phyloP scores from a whole-genome alignment of 2,329 filamentous ascomycete genomes.

The Penicillium concentricum region DNA sequence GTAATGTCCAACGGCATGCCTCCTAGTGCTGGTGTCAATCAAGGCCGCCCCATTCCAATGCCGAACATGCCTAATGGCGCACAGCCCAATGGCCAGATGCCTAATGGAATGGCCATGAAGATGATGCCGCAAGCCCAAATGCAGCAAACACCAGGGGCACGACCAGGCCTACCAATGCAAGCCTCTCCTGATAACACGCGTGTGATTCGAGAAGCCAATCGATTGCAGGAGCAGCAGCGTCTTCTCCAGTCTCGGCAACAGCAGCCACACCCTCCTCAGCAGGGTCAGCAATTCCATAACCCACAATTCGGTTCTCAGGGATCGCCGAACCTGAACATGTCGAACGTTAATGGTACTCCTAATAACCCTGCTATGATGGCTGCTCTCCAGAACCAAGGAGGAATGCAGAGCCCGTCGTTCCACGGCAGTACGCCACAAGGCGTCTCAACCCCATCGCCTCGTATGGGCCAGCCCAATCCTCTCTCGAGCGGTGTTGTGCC shows the following conservation, averaged over 20 bases:
- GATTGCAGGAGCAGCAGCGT: slow-evolving; percentile 54
- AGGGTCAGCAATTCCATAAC: slow-evolving; percentile 38
- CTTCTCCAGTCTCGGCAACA: slow-evolving; percentile 58
- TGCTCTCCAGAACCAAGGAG: slow-evolving; percentile 44
- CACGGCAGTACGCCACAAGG: slow-evolving; percentile 40
- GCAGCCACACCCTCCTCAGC: slow-evolving; percentile 36
- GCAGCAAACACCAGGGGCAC: slow-evolving; percentile 44
- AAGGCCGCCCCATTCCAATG: slow-evolving; percentile 41
- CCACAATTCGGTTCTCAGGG: slow-evolving; percentile 44
- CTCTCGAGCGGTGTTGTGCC: slow-evolving; percentile 56
- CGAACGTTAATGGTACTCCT: slow-evolving; percentile 39
- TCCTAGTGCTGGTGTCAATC: slow-evolving; percentile 35
- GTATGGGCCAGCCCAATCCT: slow-evolving; percentile 49
- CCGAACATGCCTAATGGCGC: slow-evolving; percentile 42
- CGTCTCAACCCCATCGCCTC: slow-evolving; percentile 47
- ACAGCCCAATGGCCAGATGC: slow-evolving; percentile 50
- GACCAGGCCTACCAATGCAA: slow-evolving; percentile 52
- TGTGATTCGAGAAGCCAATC: slow-evolving; percentile 48
- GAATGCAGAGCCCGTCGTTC: slow-evolving; percentile 46
- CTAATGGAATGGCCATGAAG: slow-evolving; percentile 59
- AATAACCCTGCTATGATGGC: slow-evolving; percentile 47
- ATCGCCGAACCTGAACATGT: slow-evolving; percentile 45
- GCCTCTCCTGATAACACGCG: slow-evolving; percentile 52
- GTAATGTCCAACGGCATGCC: slow-evolving; percentile 50
- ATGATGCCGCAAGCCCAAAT: slow-evolving; percentile 58